Conservation (phyloP, 495 filamentous ascomycete species). For the Aspergillus cristatus region DNA sequence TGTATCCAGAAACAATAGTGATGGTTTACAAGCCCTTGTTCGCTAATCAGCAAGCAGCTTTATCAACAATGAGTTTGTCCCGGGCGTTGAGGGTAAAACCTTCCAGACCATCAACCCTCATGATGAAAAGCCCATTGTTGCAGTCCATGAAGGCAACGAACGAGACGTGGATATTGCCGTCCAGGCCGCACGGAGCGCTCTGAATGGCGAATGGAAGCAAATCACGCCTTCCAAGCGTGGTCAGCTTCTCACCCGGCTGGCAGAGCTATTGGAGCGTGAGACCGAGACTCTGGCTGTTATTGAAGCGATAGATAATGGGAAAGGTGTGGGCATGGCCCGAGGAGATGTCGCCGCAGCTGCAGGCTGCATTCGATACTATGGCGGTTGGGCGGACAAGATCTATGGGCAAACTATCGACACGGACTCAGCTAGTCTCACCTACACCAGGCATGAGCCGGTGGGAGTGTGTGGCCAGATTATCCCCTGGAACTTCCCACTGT, state of each 20-base stretch:
- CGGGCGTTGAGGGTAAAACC: slow-evolving; percentile 70
- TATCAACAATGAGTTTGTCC: slow-evolving; percentile 96
- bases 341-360: slow-evolving; percentile 61
- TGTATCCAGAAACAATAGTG: slow-evolving; percentile 21
- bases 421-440: slow-evolving; percentile 75
- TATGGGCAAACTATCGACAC: slow-evolving; percentile 92
- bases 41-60: slow-evolving; percentile 47
- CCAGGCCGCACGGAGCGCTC: slow-evolving; percentile 78
- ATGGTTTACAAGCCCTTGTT: slow-evolving; percentile 1
- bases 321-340: slow-evolving; percentile 74
- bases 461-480: slow-evolving; percentile 95
- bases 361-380: slow-evolving; percentile 83
- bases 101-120: slow-evolving; percentile 68
- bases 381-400: slow-evolving; percentile 97
- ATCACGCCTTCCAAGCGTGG: slow-evolving; percentile 73
- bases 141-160: slow-evolving; percentile 85
- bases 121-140: slow-evolving; percentile 59
- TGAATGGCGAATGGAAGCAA: slow-evolving; percentile 68
- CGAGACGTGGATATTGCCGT: slow-evolving; percentile 83
- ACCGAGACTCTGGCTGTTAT: slow-evolving; percentile 67
- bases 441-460: slow-evolving; percentile 83
- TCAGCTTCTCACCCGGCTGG: slow-evolving; percentile 65
- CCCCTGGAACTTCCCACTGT: slow-evolving; percentile 96
- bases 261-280: slow-evolving; percentile 80
- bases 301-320: slow-evolving; percentile 94